Percentiles rank a stretch among this genome's conserved stretches.
phyloP scores from a whole-genome alignment of 768 basidiomycete species.

The Auriscalpium vulgare region DNA sequence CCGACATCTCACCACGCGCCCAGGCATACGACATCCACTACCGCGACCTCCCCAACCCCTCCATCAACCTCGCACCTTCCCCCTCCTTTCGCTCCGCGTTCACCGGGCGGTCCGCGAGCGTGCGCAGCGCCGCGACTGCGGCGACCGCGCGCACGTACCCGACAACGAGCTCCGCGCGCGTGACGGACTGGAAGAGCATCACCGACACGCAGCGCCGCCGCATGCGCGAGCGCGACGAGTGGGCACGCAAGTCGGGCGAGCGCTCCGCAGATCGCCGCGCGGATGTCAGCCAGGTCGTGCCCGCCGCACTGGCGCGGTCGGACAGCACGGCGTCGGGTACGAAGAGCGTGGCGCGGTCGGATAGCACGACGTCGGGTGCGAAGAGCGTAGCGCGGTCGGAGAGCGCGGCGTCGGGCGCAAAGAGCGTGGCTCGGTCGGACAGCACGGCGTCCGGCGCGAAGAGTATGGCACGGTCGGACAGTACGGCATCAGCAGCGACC shows the following conservation, averaged over 20 bases:
- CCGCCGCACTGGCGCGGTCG: not conserved
- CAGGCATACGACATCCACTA: slow-evolving; percentile 1
- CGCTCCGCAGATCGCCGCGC: not conserved
- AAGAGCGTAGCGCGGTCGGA: no score
- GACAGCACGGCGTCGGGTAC: no score
- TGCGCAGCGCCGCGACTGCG: not conserved
- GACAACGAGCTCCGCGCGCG: not conserved
- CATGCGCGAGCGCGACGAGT: slow-evolving; percentile 1
- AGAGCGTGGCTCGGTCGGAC: no score
- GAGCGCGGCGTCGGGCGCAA: no score
- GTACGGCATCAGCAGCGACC: no score
- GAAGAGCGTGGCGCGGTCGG: not conserved
- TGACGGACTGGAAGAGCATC: not conserved
- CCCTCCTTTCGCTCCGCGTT: not conserved
- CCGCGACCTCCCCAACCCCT: not conserved
- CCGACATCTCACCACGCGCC: not conserved
- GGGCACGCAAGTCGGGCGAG: not conserved
- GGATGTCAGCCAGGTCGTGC: not conserved
- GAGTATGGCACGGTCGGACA: no score
- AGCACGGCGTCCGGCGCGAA: no score
- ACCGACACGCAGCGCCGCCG: not conserved
- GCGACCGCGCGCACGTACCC: not conserved
- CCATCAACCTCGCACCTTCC: not conserved
- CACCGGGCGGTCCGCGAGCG: not conserved
- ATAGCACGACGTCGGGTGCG: no score